Evolutionary conservation across 441 rosid species (phyloP).

Genomic region (Euphorbia corollata): DNA sequence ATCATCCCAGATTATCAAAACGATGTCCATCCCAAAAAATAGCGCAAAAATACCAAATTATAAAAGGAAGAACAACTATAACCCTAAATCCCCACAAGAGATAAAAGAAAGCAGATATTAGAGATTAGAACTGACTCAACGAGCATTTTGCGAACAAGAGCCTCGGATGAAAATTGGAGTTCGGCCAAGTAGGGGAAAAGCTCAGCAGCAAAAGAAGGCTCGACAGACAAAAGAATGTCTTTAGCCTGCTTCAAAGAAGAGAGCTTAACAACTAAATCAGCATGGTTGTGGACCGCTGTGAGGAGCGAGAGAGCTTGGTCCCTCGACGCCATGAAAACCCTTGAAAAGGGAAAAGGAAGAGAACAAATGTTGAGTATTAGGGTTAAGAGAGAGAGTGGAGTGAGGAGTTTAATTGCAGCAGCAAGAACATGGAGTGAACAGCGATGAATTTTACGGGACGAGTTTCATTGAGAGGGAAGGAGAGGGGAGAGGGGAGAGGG

Average conservation of each 20-base stretch:
- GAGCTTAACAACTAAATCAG: conserved; percentile 86
- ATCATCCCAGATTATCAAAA: not conserved
- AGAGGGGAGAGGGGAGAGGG: not conserved
- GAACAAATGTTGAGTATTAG: conserved; percentile 15
- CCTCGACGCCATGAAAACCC: conserved; percentile 38
- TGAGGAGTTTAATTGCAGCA: conserved; percentile 13
- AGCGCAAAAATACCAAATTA: conserved; percentile 1
- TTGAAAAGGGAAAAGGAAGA: not conserved
- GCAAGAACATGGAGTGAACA: not conserved
- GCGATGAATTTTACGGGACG: not conserved
- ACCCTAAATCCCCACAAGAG: not conserved
- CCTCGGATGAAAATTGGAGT: conserved; percentile 74
- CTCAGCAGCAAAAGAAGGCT: conserved; percentile 67
- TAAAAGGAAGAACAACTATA: conserved; percentile 1
- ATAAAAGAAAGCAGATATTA: not conserved
- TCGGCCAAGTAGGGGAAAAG: conserved; percentile 70
- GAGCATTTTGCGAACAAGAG: conserved; percentile 70
- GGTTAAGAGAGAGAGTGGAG: conserved; percentile 24
- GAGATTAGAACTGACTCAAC: conserved; percentile 67
- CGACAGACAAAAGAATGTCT: conserved; percentile 59
- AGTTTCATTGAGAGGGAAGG: not conserved
- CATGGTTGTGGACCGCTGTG: conserved; percentile 77
- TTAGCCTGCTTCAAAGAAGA: conserved; percentile 84
- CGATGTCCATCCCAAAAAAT: not conserved
- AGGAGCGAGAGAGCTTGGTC: conserved; percentile 83